Percentiles rank a stretch among this genome's conserved stretches.
Conservation (phyloP, 768 basidiomycete genomes). For the Trametopsis cervina region DNA sequence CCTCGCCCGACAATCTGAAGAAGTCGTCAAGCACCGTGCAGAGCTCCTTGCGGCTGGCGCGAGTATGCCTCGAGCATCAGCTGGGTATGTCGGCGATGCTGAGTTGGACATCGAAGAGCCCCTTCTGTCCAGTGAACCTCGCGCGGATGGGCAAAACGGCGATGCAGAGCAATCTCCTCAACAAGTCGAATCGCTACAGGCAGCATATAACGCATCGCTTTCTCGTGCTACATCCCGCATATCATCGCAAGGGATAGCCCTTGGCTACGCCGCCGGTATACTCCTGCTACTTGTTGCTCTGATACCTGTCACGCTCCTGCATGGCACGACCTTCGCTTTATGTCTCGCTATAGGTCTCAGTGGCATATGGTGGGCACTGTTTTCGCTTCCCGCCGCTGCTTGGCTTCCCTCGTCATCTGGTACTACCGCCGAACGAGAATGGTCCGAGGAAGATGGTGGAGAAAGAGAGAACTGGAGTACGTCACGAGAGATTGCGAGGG, state of each 20-base stretch:
- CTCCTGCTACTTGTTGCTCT: slow-evolving; percentile 64
- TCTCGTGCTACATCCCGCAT: slow-evolving; percentile 76
- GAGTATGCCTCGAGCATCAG: not conserved
- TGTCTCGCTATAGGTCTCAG: slow-evolving; percentile 80
- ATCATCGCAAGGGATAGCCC: slow-evolving; percentile 79
- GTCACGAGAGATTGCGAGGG: slow-evolving; percentile 45
- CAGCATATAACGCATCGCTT: slow-evolving; percentile 47
- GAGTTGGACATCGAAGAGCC: not conserved
- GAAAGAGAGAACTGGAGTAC: slow-evolving; percentile 35
- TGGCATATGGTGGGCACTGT: slow-evolving; percentile 84
- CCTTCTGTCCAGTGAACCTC: not conserved
- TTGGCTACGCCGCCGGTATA: slow-evolving; percentile 84
- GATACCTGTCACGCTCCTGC: slow-evolving; percentile 67
- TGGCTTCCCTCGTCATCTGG: slow-evolving; percentile 51
- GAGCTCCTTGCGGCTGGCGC: slow-evolving; percentile 20
- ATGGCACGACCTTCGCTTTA: slow-evolving; percentile 72
- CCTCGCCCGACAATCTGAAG: slow-evolving; percentile 59
- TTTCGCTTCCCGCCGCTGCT: slow-evolving; percentile 69
- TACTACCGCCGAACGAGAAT: slow-evolving; percentile 6
- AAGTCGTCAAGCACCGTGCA: slow-evolving; percentile 38
- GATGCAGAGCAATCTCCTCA: not conserved
- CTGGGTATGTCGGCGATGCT: slow-evolving; percentile 1
- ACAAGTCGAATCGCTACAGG: slow-evolving; percentile 12
- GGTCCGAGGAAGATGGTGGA: slow-evolving; percentile 10
- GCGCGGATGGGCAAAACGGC: not conserved